A percentile compares a stretch with the other conserved stretches of the same genome.
These are phyloP conservation scores for Aspergillus bertholletiae DNA, from an alignment of 495 filamentous ascomycete species.

Conservation along the genomic window DNA sequence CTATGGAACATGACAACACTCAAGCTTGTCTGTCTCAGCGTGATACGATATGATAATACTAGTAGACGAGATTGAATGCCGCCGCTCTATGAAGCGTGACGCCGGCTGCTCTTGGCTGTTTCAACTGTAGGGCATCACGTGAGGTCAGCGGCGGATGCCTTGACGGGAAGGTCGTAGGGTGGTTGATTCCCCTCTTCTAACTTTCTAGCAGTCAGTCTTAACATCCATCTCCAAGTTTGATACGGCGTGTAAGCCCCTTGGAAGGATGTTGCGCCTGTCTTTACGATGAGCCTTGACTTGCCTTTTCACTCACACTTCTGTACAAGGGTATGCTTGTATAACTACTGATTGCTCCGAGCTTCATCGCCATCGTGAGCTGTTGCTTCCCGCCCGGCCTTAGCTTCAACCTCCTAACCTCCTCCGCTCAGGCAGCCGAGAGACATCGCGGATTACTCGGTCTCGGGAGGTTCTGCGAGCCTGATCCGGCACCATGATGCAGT, in stretches of 20 bases:
- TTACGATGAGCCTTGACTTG: slow-evolving; percentile 29
- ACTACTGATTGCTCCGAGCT: slow-evolving; percentile 16
- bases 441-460: background rate
- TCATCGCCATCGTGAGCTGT: slow-evolving; percentile 9
- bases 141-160: background rate
- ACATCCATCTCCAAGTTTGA: slow-evolving; percentile 16
- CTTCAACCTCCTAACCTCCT: slow-evolving; percentile 4
- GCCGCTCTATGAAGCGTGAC: too few species aligned
- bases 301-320: slow-evolving; percentile 6
- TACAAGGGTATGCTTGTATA: slow-evolving; percentile 24
- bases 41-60: too few species aligned
- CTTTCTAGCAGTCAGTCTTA: slow-evolving; percentile 1
- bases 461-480: background rate
- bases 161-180: slow-evolving; percentile 2
- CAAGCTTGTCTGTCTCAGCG: too few species aligned
- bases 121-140: slow-evolving; percentile 10
- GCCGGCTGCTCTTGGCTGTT: background rate
- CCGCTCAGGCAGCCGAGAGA: background rate
- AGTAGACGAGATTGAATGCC: too few species aligned
- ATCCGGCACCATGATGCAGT: slow-evolving; percentile 61
- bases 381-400: slow-evolving; percentile 14
- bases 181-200: slow-evolving; percentile 3
- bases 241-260: slow-evolving; percentile 5
- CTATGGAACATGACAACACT: too few species aligned
- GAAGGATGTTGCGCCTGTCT: slow-evolving; percentile 23